Base-by-base conservation (phyloP, 2,329 filamentous ascomycete genomes). In the Fusarium bactridioides region DNA sequence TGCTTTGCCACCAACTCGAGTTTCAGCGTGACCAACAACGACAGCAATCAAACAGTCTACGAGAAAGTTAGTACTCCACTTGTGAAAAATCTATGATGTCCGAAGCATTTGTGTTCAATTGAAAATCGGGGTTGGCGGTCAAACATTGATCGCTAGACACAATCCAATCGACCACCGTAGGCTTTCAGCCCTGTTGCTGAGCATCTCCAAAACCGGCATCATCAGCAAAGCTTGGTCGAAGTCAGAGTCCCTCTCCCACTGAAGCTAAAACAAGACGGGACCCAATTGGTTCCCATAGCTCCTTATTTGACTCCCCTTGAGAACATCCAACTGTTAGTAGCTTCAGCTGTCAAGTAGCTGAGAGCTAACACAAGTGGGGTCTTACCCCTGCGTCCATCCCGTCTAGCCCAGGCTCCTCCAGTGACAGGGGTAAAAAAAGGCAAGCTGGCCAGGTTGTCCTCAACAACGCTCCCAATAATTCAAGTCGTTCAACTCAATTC, bases 401-500 rank as follows among this genome's bases (percentile, higher is more conserved):
- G 19, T 44, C 37, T 56, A 57, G 64, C 43, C 62, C 29, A 61
- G 47, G 31, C 54, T 57, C 40, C 40, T 41, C 57, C 57, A 67
- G 29, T 54, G 60, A 66, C 67, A 72, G 56, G 71, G 59, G 31
- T 67, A 61, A 59, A 72, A 70, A 73, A 73, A 64, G 64, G 66
- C 50, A 67, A 76, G 64, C 73, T 65, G 66, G 72, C 72, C 75
- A 77, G 73, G 74, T 76, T 77, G 75, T 77, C 75, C 75, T 77
- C 61, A 63, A 74, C 60, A n/a, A n/a, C n/a, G n/a, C n/a, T n/a
- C n/a, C n/a, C n/a, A n/a, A n/a, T n/a, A n/a, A n/a, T n/a, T n/a
- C n/a, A n/a, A n/a, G n/a, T n/a, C n/a, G n/a, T n/a, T n/a, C n/a
- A n/a, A n/a, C n/a, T n/a, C n/a, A n/a, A n/a, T n/a, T n/a, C n/a